phyloP scores from a whole-genome alignment of 2,329 filamentous ascomycete species.

The Neurospora crassa region DNA sequence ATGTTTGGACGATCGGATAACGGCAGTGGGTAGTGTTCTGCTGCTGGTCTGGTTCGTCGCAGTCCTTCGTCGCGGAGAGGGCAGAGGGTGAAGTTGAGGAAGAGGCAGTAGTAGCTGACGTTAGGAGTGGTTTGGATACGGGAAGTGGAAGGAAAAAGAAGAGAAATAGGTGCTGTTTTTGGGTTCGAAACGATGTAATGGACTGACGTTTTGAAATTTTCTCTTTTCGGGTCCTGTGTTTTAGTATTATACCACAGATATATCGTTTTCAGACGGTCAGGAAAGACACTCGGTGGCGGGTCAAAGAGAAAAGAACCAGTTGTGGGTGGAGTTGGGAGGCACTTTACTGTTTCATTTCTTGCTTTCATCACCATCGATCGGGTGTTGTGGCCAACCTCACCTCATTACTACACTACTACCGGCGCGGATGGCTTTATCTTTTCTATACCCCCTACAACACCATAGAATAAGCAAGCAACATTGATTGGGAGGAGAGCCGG shows the following conservation, averaged over 20 bases:
- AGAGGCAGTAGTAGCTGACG: not conserved
- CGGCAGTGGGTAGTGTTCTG: not conserved
- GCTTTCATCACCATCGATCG: not conserved
- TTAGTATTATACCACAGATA: not conserved
- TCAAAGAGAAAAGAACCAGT: not conserved
- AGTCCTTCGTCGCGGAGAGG: not conserved
- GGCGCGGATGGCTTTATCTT: not conserved
- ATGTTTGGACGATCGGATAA: constrained; percentile 44
- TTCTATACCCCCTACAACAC: not conserved
- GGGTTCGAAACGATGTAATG: not conserved
- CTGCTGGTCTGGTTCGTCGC: not conserved
- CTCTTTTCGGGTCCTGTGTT: not conserved
- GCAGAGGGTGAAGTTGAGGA: not conserved
- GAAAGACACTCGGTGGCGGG: not conserved
- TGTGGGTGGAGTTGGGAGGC: not conserved
- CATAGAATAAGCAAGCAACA: not conserved
- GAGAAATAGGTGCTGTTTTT: too few relatives aligned
- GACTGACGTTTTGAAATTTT: not conserved
- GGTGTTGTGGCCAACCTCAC: not conserved
- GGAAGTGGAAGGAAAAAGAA: not conserved
- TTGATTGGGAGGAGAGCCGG: not conserved
- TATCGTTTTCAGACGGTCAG: not conserved
- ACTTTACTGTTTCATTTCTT: not conserved
- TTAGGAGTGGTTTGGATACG: not conserved
- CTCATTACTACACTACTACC: not conserved